A percentile compares a stretch with the other conserved stretches of the same genome.
phyloP scores from a whole-genome alignment of 163 green algal genomes.

The Trebouxia gelatinosa region DNA sequence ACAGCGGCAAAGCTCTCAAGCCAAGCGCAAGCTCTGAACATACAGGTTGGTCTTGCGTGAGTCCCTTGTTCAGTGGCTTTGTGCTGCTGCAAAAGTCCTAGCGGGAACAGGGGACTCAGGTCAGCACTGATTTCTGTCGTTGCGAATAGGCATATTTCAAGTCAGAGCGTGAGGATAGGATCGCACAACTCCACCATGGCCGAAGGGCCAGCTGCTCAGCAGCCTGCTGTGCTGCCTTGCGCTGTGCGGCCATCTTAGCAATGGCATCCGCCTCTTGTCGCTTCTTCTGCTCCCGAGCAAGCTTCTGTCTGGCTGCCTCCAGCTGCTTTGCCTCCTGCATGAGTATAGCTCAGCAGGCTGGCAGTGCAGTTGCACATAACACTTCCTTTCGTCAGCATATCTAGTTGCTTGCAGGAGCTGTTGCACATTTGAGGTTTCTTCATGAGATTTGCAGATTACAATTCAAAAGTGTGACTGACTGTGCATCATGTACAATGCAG shows the following conservation, averaged over 20 bases:
- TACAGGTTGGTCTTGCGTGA: too few relatives aligned
- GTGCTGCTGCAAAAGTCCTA: too few relatives aligned
- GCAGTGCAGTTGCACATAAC: background rate
- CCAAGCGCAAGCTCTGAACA: too few relatives aligned
- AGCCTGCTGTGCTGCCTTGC: conserved; percentile 11
- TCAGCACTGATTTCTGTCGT: too few relatives aligned
- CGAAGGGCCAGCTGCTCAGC: too few relatives aligned
- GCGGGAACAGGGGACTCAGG: too few relatives aligned
- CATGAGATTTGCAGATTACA: background rate
- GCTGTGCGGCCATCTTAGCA: conserved; percentile 17
- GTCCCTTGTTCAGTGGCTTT: too few relatives aligned
- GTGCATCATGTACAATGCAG: background rate
- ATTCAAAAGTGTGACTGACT: background rate
- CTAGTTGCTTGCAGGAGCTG: background rate
- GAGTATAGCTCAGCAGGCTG: background rate
- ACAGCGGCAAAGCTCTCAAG: too few relatives aligned
- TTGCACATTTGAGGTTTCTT: background rate
- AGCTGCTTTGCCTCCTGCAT: conserved; percentile 23
- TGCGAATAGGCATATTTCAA: too few relatives aligned
- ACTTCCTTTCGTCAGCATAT: background rate
- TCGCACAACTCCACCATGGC: too few relatives aligned
- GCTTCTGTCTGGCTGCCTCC: conserved; percentile 20
- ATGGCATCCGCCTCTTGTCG: background rate
- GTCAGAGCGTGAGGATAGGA: too few relatives aligned
- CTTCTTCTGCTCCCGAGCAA: conserved; percentile 20